Base-by-base conservation (phyloP, 192 early-diverging fungal species). In the Tieghemiomyces parasiticus region DNA sequence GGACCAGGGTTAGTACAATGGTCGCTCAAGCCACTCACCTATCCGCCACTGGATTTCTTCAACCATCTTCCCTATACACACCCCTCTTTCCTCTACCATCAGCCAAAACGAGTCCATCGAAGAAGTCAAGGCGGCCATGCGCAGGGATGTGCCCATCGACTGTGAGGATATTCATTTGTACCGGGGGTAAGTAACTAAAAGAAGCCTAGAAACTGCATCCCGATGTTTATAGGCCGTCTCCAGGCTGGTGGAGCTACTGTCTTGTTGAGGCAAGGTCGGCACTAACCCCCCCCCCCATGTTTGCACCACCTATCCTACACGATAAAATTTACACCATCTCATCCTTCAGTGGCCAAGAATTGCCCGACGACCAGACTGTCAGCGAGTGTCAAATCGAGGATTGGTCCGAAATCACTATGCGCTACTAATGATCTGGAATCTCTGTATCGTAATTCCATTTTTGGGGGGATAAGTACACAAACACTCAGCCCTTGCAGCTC, bases 341-440 rank as follows among this genome's bases (percentile, higher is more conserved):
- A 42, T 42, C 6, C 16, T 10, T 42, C 16, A 52, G 50, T 2
- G 24, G 26, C 50, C 50, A 52, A 30, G 50, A 52, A 52, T 25
- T 52, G 16, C 50, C 50, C 4, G 50, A 52, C 8, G 26, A 24
- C 24, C 26, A 52, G 2, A 52, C 50, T 16, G 22, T 52, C 26
- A 24, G 50, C 30, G 20, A 52, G 26, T 52, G 50, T 8, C 16
- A 52, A 14, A 52, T 52, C 30, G 50, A 52, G 26, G 14, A 24
- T 25, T 52, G 50, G 50, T 52, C 50, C 2, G 50, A 52, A 52
- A 29, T 52, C 24, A 29, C 12, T 14, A 29, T 52, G 50, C 16
- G 22, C 30, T 52, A 52, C 26, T 52, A 52, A 52, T 47, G 25
- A 22, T 24, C 19, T 3, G 3, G 20, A 47, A 8, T 47, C 46